phyloP scores from a whole-genome alignment of 2,329 filamentous ascomycete species.

The Grosmannia penicillata region DNA sequence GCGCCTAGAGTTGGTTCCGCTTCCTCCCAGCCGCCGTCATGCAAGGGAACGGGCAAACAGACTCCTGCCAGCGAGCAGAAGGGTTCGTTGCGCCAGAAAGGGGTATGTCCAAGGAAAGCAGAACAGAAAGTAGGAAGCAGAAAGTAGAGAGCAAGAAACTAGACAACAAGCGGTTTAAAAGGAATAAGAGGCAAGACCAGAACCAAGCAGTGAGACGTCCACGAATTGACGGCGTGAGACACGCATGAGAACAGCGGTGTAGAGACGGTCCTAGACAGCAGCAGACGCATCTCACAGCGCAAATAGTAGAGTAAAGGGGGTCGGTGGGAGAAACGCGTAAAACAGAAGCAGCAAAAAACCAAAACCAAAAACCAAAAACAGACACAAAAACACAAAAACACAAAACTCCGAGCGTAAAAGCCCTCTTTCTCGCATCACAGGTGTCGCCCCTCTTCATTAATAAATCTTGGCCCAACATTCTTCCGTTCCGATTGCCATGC shows the following conservation, averaged over 20 bases:
- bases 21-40: conserved; percentile 1
- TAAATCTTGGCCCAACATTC: not conserved
- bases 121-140: not conserved
- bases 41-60: not conserved
- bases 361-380: not conserved
- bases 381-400: not conserved
- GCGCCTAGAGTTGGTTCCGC: not conserved
- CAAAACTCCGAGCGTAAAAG: not conserved
- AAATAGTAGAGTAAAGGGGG: not conserved
- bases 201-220: not conserved
- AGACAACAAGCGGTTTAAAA: not conserved
- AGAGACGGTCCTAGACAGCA: too few species aligned
- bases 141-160: not conserved
- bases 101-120: not conserved
- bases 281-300: too few species aligned
- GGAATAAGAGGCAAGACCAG: not conserved
- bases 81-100: not conserved
- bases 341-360: not conserved
- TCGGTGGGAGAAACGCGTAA: not conserved
- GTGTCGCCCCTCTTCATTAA: not conserved
- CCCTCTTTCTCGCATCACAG: not conserved
- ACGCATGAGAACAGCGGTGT: too few species aligned
- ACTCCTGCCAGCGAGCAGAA: not conserved
- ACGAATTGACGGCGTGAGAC: too few species aligned
- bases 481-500: not conserved